Evolutionary conservation across 2,329 filamentous ascomycete species (phyloP).

Genomic region (Dactylellina drechsleri): DNA sequence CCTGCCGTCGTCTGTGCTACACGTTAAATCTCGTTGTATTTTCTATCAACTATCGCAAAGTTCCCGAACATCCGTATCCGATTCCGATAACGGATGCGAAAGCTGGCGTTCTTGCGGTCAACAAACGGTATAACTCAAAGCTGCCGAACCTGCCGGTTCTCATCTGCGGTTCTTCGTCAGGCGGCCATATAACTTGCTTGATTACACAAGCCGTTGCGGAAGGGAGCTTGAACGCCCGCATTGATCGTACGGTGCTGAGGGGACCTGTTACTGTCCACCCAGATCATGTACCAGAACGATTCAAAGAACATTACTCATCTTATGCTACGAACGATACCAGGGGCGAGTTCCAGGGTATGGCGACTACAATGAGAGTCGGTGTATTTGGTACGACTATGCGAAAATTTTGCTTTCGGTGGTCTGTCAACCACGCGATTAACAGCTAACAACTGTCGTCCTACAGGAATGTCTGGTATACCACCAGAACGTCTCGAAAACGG

Average conservation of each 20-base stretch:
- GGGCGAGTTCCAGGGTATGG: conserved; percentile 48
- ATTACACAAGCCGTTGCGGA: conserved; percentile 42
- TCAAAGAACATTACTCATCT: conserved; percentile 32
- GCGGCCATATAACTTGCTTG: conserved; percentile 43
- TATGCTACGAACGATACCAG: conserved; percentile 43
- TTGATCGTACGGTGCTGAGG: conserved; percentile 38
- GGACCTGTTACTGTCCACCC: conserved; percentile 51
- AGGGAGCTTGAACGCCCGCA: conserved; percentile 34
- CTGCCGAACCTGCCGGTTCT: conserved; percentile 44
- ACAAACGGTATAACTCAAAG: conserved; percentile 40
- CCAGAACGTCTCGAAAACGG: conserved; percentile 33
- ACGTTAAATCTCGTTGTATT: conserved; percentile 52
- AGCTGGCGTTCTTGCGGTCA: conserved; percentile 34
- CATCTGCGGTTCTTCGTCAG: conserved; percentile 50
- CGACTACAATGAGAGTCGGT: conserved; percentile 48
- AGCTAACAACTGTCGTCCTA: conserved; percentile 28
- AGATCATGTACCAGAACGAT: conserved; percentile 49
- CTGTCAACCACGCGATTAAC: conserved; percentile 47
- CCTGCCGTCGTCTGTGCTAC: conserved; percentile 49
- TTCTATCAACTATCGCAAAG: conserved; percentile 55
- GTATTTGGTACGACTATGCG: conserved; percentile 41
- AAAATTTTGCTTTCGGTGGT: conserved; percentile 10
- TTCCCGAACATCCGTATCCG: conserved; percentile 53
- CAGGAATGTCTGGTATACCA: conserved; percentile 46
- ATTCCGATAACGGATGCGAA: conserved; percentile 50